A percentile compares a stretch with the other conserved stretches of the same genome.
These are phyloP conservation scores for Kazachstania sp. DNA, from an alignment of 1,139 yeast genomes.

Conservation along the genomic window DNA sequence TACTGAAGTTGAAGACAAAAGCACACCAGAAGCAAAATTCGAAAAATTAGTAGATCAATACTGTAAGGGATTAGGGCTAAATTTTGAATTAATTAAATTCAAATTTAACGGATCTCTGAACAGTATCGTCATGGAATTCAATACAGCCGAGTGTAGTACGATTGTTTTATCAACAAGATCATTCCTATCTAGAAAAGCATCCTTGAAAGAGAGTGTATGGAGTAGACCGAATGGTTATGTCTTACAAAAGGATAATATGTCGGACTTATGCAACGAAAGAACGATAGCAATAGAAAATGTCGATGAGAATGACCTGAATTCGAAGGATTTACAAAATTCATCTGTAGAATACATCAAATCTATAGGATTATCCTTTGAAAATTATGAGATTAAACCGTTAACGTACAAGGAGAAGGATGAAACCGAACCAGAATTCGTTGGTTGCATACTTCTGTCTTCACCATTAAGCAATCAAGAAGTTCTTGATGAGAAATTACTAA, in stretches of 20 bases:
- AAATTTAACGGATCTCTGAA: background rate
- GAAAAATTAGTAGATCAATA: constrained; percentile 4
- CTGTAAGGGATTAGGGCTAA: background rate
- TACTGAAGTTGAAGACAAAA: constrained; percentile 14
- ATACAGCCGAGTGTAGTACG: constrained; percentile 17
- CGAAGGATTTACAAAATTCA: background rate
- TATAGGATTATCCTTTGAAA: background rate
- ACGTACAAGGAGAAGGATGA: background rate
- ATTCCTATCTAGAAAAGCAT: constrained; percentile 15
- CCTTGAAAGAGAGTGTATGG: constrained; percentile 12
- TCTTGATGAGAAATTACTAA: background rate
- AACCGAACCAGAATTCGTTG: constrained; percentile 7
- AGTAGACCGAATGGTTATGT: constrained; percentile 23
- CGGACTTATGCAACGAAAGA: constrained; percentile 18
- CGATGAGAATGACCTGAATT: background rate
- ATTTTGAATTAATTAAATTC: background rate
- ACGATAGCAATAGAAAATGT: constrained; percentile 16
- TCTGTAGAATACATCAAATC: background rate
- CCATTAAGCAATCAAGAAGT: constrained; percentile 2
- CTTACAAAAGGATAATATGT: constrained; percentile 16
- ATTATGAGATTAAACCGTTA: background rate
- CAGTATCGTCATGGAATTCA: constrained; percentile 13
- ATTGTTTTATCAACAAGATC: constrained; percentile 19
- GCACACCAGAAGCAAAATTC: constrained; percentile 6
- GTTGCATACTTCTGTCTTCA: constrained; percentile 12